Evolutionary conservation across 495 filamentous ascomycete genomes (phyloP).

Genomic region (Recurvomyces mirabilis): DNA sequence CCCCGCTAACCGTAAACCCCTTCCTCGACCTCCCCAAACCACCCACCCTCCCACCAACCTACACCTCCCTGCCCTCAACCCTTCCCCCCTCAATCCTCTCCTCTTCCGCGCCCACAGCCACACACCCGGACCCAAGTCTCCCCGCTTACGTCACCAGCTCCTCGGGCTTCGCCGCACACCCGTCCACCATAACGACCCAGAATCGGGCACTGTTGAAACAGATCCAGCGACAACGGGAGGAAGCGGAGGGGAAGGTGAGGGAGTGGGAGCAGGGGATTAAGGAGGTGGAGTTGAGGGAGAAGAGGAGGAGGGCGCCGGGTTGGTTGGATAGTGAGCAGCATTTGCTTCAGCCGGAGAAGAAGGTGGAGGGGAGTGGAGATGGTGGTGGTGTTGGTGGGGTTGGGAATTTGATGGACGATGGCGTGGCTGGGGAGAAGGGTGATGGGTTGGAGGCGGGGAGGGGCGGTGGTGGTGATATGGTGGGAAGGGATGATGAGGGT

Average conservation of each 20-base stretch:
- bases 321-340: constrained; percentile 87
- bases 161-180: constrained; percentile 35
- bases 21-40: constrained; percentile 85
- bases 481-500: constrained; percentile 38
- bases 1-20: constrained; percentile 85
- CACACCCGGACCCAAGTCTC: constrained; percentile 31
- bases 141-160: constrained; percentile 62
- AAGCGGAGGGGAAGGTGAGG: constrained; percentile 52
- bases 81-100: constrained; percentile 67
- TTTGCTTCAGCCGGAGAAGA: constrained; percentile 63
- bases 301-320: constrained; percentile 78
- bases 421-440: constrained; percentile 38
- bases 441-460: constrained; percentile 31
- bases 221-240: constrained; percentile 48
- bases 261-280: constrained; percentile 60
- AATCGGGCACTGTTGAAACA: constrained; percentile 68
- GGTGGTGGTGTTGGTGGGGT: no score
- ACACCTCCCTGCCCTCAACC: constrained; percentile 75
- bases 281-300: constrained; percentile 79
- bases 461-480: constrained; percentile 38
- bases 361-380: constrained; percentile 12
- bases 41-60: constrained; percentile 88
- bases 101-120: constrained; percentile 30
- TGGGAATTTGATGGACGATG: constrained; percentile 20
- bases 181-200: constrained; percentile 64